A percentile compares a stretch with the other conserved stretches of the same genome.
phyloP scores from a whole-genome alignment of 2,329 filamentous ascomycete genomes.

The Penicillium sp. region DNA sequence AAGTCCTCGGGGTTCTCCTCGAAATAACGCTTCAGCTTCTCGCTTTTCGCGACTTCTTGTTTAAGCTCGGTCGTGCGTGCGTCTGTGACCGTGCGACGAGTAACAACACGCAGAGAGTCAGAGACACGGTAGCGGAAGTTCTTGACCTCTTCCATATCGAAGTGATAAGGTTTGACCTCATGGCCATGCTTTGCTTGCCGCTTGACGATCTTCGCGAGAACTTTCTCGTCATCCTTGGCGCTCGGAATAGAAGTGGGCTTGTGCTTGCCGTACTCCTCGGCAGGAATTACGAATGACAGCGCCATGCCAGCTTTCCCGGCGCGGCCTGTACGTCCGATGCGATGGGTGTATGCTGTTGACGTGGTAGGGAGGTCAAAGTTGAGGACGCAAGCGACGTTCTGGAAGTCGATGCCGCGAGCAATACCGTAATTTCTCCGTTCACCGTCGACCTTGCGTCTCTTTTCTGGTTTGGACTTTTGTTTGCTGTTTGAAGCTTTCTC shows the following conservation, averaged over 20 bases:
- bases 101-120: slow-evolving; percentile 86
- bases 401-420: slow-evolving; percentile 95
- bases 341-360: slow-evolving; percentile 92
- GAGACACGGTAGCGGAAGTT: slow-evolving; percentile 93
- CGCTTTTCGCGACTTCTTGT: slow-evolving; percentile 85
- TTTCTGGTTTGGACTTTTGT: slow-evolving; percentile 45
- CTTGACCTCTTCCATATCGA: slow-evolving; percentile 91
- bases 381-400: slow-evolving; percentile 88
- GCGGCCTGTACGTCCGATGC: slow-evolving; percentile 88
- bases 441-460: slow-evolving; percentile 62
- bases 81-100: slow-evolving; percentile 83
- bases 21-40: slow-evolving; percentile 92
- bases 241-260: slow-evolving; percentile 75
- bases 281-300: slow-evolving; percentile 88
- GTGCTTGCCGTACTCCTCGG: slow-evolving; percentile 80
- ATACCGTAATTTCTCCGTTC: slow-evolving; percentile 89
- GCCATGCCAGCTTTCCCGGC: slow-evolving; percentile 92
- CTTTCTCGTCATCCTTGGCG: slow-evolving; percentile 77
- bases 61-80: slow-evolving; percentile 83
- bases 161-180: slow-evolving; percentile 84
- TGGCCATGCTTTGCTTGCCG: slow-evolving; percentile 75
- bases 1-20: slow-evolving; percentile 94
- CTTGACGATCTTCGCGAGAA: slow-evolving; percentile 74
- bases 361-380: slow-evolving; percentile 93
- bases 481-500: slow-evolving; percentile 31